Evolutionary conservation across 306 rosid genomes (phyloP), one percentile per base, ranked within the genome.

Genomic region (Carpinus fangiana): DNA sequence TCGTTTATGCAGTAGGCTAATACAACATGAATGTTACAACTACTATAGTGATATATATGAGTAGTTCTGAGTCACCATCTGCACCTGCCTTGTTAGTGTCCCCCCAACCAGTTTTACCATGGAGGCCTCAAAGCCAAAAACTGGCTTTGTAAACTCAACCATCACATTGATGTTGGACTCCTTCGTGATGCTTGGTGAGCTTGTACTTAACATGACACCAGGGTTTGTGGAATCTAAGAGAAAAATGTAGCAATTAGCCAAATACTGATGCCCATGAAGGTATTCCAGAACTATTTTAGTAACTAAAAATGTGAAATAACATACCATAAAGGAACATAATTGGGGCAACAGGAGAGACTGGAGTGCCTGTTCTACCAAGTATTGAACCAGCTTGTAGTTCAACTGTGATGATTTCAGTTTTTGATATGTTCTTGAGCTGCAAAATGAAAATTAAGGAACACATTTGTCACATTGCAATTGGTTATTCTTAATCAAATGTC

Each of bases 71-170:
- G 70, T 73, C 66, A 48, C 75, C 28, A 38, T 47, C 77, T 82
- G 50, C 82, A 89, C 90, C 78, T 84, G 90, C 96, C 96, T 89
- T 86, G 83, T 84, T 80, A 90, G 68, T 80, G 77, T 84, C 73
- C 96, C 93, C 26, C 93, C 90, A 2, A 17, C 52, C 57, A 90
- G 86, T 73, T 85, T 72, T 66, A 90, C 81, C 81, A 64, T 78
- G 46, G 93, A 85, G 78, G 84, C 84, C 74, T 81, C 81, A 75
- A 90, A 89, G 54, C 91, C 91, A 78, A 90, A 90, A 23, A 90
- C 93, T 12, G 96, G 96, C 73, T 89, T 89, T 74, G 91, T 82
- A 82, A 90, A 90, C 86, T 89, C 96, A 57, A 76, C 93, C 76
- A 89, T 61, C 26, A 89, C 80, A 61, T 79, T 85, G 80, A 89